phyloP scores from a whole-genome alignment of 129 eudicot genomes.

The Erigeron canadensis region DNA sequence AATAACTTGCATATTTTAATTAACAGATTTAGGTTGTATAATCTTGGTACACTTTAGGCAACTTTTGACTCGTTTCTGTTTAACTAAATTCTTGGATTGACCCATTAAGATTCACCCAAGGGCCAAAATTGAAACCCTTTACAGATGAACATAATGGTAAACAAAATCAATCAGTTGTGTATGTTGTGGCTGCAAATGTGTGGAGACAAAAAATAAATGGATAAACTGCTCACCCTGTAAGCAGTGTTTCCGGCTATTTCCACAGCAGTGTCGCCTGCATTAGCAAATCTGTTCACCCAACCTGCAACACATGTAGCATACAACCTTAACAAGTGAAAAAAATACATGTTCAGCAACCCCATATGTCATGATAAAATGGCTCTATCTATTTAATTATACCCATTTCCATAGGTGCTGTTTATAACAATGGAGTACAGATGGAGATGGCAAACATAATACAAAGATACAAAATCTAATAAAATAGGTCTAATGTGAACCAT shows the following conservation, averaged over 20 bases:
- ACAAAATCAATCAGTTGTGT: background rate
- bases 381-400: background rate
- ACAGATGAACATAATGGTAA: background rate
- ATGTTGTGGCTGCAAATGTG: background rate
- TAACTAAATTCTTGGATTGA: background rate
- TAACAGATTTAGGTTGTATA: too few relatives aligned
- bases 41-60: too few relatives aligned
- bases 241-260: slow-evolving; percentile 97
- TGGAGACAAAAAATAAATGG: background rate
- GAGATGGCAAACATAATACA: background rate
- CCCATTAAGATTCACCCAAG: background rate
- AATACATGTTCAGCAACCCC: background rate
- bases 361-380: background rate
- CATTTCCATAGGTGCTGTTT: background rate
- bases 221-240: slow-evolving; percentile 50
- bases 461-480: background rate
- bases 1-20: too few relatives aligned
- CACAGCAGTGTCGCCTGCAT: slow-evolving; percentile 94
- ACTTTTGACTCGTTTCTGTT: too few relatives aligned
- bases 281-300: slow-evolving; percentile 96
- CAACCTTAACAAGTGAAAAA: background rate
- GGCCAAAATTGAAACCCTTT: background rate
- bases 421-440: background rate
- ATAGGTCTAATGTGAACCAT: background rate
- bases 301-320: slow-evolving; percentile 42